Percentiles rank a stretch among this genome's conserved stretches.
These are phyloP conservation scores for Basipetospora chlamydospora DNA, from an alignment of 2,329 filamentous ascomycete species.

Conservation along the genomic window DNA sequence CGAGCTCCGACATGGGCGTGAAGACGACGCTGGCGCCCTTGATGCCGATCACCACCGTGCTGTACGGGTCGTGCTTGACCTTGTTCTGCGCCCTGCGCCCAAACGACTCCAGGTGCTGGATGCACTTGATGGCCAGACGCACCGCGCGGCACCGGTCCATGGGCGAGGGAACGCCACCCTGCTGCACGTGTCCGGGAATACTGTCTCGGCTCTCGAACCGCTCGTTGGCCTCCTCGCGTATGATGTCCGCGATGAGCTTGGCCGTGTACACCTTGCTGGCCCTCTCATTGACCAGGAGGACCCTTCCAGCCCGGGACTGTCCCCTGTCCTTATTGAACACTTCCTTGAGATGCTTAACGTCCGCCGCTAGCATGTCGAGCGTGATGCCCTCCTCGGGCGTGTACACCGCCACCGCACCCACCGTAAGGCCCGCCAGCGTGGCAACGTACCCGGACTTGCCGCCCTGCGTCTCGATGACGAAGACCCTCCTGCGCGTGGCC, in stretches of 20 bases:
- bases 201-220: conserved; percentile 86
- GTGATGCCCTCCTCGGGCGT: conserved; percentile 93
- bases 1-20: conserved; percentile 63
- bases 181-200: conserved; percentile 87
- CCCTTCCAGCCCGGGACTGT: conserved; percentile 75
- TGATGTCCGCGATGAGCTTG: conserved; percentile 88
- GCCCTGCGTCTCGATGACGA: conserved; percentile 96
- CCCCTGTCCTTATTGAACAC: conserved; percentile 77
- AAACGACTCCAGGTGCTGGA: conserved; percentile 77
- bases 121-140: conserved; percentile 82
- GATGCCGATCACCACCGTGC: conserved; percentile 77
- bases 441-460: conserved; percentile 89
- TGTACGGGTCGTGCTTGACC: conserved; percentile 60
- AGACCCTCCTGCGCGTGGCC: conserved; percentile 81
- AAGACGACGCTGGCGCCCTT: conserved; percentile 84
- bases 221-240: conserved; percentile 81
- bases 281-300: conserved; percentile 95
- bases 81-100: conserved; percentile 49
- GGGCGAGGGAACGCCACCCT: conserved; percentile 79
- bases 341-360: conserved; percentile 78
- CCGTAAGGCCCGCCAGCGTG: conserved; percentile 76
- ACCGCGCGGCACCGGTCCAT: conserved; percentile 95
- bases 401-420: conserved; percentile 86
- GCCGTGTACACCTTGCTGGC: conserved; percentile 82
- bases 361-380: conserved; percentile 79